Evolutionary conservation across 805 yeast genomes (phyloP).

Genomic region (Torulaspora microellipsoides): DNA sequence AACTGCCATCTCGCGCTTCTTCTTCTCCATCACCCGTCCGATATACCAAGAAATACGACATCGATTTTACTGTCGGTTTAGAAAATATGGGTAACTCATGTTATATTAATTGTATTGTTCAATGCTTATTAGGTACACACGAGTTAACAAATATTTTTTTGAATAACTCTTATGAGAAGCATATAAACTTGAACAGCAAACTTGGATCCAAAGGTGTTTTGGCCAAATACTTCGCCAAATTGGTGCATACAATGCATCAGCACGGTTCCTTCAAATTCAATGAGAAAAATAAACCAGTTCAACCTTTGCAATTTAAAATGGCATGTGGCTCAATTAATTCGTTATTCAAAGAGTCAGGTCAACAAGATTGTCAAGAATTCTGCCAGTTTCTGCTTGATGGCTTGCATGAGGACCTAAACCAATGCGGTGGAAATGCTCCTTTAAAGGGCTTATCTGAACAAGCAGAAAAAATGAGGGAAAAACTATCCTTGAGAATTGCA

Average conservation of each 20-base stretch:
- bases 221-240: slow-evolving; percentile 60
- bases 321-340: slow-evolving; percentile 66
- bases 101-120: slow-evolving; percentile 88
- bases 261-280: slow-evolving; percentile 26
- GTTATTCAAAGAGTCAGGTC: slow-evolving; percentile 74
- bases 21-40: slow-evolving; percentile 1
- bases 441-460: slow-evolving; percentile 56
- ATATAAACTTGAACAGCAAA: slow-evolving; percentile 65
- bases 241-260: slow-evolving; percentile 51
- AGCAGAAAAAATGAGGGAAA: slow-evolving; percentile 70
- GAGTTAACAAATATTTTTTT: slow-evolving; percentile 61
- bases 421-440: slow-evolving; percentile 49
- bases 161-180: slow-evolving; percentile 53
- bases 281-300: slow-evolving; percentile 40
- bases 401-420: slow-evolving; percentile 84
- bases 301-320: slow-evolving; percentile 62
- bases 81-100: slow-evolving; percentile 86
- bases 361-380: slow-evolving; percentile 93
- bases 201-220: slow-evolving; percentile 77
- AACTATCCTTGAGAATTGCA: slow-evolving; percentile 69
- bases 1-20: slow-evolving; percentile 13
- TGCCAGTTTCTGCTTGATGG: slow-evolving; percentile 84
- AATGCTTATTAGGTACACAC: slow-evolving; percentile 73
- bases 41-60: slow-evolving; percentile 9
- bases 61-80: slow-evolving; percentile 61